These are phyloP conservation scores for Phytophthora lateralis DNA, from an alignment of 352 stramenopile genomes.

Conservation along the genomic window DNA sequence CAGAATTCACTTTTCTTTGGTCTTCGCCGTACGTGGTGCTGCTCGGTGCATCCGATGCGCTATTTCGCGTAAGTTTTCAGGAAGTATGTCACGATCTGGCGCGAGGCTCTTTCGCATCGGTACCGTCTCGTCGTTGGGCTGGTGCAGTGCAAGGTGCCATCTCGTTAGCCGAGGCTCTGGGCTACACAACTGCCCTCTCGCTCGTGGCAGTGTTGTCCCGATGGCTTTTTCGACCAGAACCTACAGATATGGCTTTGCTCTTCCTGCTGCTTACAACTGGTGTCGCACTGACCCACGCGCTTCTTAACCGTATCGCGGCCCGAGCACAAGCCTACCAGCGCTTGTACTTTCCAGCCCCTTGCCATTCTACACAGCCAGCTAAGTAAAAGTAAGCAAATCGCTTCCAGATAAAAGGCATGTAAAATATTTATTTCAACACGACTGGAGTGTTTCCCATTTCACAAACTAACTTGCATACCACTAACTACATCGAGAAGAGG, in stretches of 20 bases:
- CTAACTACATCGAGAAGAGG: conserved; percentile 15
- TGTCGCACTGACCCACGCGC: conserved; percentile 56
- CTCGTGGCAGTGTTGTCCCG: conserved; percentile 55
- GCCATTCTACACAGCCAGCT: not conserved
- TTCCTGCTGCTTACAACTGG: conserved; percentile 69
- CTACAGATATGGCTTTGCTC: conserved; percentile 66
- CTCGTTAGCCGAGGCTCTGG: conserved; percentile 58
- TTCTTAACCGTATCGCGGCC: conserved; percentile 43
- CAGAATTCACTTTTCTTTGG: conserved; percentile 63
- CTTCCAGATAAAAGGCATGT: conserved; percentile 4
- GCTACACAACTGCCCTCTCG: conserved; percentile 54
- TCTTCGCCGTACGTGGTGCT: conserved; percentile 59
- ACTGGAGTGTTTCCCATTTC: conserved; percentile 14
- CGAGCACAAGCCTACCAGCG: conserved; percentile 26
- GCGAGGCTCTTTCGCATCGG: conserved; percentile 11
- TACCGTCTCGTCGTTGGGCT: conserved; percentile 39
- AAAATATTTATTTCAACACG: conserved; percentile 39
- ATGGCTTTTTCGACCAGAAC: conserved; percentile 62
- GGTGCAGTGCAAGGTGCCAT: conserved; percentile 52
- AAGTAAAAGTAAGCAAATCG: conserved; percentile 1
- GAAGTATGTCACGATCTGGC: conserved; percentile 58
- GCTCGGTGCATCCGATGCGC: conserved; percentile 55
- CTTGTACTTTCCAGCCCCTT: conserved; percentile 16
- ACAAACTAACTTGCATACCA: conserved; percentile 22
- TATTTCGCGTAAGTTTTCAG: conserved; percentile 68